Conservation (phyloP, 2,329 filamentous ascomycete species). For the Penicillium decumbens region DNA sequence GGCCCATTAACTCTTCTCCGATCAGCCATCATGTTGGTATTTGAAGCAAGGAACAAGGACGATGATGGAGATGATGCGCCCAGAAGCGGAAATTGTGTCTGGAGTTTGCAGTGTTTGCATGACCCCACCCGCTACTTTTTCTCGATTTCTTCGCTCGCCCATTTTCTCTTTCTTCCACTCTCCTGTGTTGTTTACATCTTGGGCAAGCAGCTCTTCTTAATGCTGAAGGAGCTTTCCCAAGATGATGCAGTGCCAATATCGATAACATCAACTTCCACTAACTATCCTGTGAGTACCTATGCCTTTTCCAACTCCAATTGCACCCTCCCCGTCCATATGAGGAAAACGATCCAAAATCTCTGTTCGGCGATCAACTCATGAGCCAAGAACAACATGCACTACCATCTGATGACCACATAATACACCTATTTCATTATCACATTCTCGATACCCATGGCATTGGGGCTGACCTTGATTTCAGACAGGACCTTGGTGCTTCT, state of each 20-base stretch:
- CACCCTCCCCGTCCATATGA: conserved; percentile 39
- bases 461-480: conserved; percentile 17
- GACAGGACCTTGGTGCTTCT: conserved; percentile 5
- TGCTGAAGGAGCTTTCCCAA: conserved; percentile 13
- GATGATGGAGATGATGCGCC: conserved; percentile 8
- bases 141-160: conserved; percentile 16
- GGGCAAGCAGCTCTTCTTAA: conserved; percentile 16
- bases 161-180: conserved; percentile 23
- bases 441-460: conserved; percentile 1
- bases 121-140: conserved; percentile 21
- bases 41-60: conserved; percentile 6
- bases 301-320: not conserved
- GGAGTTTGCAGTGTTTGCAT: conserved; percentile 41
- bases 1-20: conserved; percentile 88
- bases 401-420: conserved; percentile 50
- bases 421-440: conserved; percentile 5
- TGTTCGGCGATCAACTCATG: conserved; percentile 52
- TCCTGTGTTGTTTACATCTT: conserved; percentile 7
- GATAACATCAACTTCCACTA: not conserved
- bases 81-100: conserved; percentile 34
- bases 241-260: not conserved
- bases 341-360: conserved; percentile 49
- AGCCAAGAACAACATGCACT: conserved; percentile 59
- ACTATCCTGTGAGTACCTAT: conserved; percentile 26
- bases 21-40: conserved; percentile 61